These are phyloP conservation scores for Chrysoporthe deuterocubensis DNA, from an alignment of 2,329 filamentous ascomycete species.

Conservation along the genomic window DNA sequence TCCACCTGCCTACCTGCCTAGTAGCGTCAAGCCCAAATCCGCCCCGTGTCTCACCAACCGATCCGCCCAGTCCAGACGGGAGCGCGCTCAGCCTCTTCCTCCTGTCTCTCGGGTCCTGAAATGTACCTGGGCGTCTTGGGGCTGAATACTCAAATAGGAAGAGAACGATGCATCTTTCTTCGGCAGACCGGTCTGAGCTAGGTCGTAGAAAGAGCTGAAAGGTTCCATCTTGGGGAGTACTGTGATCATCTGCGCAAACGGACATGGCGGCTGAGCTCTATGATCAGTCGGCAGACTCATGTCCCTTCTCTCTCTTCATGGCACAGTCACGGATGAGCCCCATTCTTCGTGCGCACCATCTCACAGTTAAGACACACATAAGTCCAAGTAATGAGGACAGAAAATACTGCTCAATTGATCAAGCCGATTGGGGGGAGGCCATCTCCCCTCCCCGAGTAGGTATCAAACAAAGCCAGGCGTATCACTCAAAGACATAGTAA, in stretches of 20 bases:
- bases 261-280: neutral
- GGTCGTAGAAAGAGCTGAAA: too few relatives aligned
- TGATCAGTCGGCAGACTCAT: too few relatives aligned
- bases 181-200: too few relatives aligned
- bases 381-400: neutral
- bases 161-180: too few relatives aligned
- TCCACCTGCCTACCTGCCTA: neutral
- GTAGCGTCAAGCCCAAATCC: neutral
- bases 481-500: slow-evolving; percentile 5
- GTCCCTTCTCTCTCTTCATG: neutral
- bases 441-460: slow-evolving; percentile 7
- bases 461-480: slow-evolving; percentile 8
- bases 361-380: neutral
- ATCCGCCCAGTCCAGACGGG: too few relatives aligned
- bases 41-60: too few relatives aligned
- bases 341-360: neutral
- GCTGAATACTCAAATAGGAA: too few relatives aligned
- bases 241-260: neutral
- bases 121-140: too few relatives aligned
- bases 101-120: too few relatives aligned
- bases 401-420: neutral
- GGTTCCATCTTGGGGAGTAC: too few relatives aligned
- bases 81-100: too few relatives aligned
- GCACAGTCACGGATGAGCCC: neutral
- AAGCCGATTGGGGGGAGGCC: neutral